Evolutionary conservation across 2,329 filamentous ascomycete genomes (phyloP).

Genomic region (Diaporthe caulivora): DNA sequence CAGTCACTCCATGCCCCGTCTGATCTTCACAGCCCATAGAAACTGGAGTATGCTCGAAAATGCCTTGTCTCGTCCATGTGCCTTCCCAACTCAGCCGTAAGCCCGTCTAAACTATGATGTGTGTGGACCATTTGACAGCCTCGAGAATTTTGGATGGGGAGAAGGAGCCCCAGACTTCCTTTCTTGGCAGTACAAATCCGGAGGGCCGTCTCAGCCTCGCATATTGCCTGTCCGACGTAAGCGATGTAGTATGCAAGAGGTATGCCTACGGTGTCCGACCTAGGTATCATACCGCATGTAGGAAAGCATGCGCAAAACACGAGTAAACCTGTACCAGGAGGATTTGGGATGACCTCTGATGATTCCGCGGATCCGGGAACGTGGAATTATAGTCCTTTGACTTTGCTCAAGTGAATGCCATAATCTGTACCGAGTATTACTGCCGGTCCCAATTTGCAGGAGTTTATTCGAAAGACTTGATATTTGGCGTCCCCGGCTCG

Average conservation of each 20-base stretch:
- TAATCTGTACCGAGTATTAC: background rate
- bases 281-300: slow-evolving; percentile 9
- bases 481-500: slow-evolving; percentile 12
- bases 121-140: slow-evolving; percentile 19
- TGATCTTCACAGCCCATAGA: slow-evolving; percentile 6
- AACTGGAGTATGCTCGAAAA: background rate
- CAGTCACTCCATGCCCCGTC: slow-evolving; percentile 3
- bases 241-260: background rate
- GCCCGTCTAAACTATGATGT: slow-evolving; percentile 10
- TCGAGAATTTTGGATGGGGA: slow-evolving; percentile 17
- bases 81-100: slow-evolving; percentile 2
- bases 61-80: slow-evolving; percentile 8
- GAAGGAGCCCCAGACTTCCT: background rate
- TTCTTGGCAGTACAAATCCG: slow-evolving; percentile 12
- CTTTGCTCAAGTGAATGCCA: background rate
- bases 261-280: background rate
- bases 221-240: background rate
- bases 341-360: slow-evolving; percentile 18
- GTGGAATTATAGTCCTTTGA: slow-evolving; percentile 9
- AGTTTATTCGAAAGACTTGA: background rate
- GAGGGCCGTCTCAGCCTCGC: slow-evolving; percentile 13
- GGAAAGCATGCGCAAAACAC: slow-evolving; percentile 27
- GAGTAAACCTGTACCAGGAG: background rate
- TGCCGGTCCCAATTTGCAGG: background rate
- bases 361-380: background rate